These are phyloP conservation scores for Grigorovia humatica DNA, from an alignment of 805 yeast species.

Conservation along the genomic window DNA sequence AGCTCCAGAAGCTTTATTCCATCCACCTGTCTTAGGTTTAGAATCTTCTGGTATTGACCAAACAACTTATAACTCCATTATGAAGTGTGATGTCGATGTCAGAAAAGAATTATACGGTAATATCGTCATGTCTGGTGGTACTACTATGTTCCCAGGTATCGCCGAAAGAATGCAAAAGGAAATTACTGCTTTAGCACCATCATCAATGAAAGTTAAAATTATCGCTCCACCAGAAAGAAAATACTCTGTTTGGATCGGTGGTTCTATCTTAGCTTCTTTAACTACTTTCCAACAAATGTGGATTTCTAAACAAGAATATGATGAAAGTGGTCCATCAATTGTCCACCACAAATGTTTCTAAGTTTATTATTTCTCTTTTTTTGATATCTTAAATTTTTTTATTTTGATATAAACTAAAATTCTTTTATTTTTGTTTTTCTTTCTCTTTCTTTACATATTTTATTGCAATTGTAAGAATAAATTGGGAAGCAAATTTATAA, in stretches of 20 bases:
- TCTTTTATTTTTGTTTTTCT: too few relatives aligned
- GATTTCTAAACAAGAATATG: constrained; percentile 99
- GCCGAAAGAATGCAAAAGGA: constrained; percentile 99
- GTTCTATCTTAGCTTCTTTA: constrained; percentile 96
- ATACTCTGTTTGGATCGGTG: constrained; percentile 99
- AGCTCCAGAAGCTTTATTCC: constrained; percentile 99
- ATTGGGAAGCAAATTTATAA: too few relatives aligned
- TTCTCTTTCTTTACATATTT: too few relatives aligned
- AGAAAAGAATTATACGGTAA: constrained; percentile 98
- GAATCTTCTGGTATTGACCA: constrained; percentile 99
- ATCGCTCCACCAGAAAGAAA: constrained; percentile 99
- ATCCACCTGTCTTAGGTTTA: constrained; percentile 80
- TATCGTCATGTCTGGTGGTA: constrained; percentile 99
- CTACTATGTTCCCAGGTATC: constrained; percentile 99
- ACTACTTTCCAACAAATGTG: constrained; percentile 99
- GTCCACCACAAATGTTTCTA: constrained; percentile 53
- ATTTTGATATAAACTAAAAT: neutral
- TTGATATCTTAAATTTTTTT: neutral
- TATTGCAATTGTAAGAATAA: too few relatives aligned
- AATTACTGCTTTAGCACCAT: constrained; percentile 98
- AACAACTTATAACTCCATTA: constrained; percentile 64
- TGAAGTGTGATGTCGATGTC: constrained; percentile 98
- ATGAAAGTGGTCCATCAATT: constrained; percentile 99
- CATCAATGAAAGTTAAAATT: constrained; percentile 99
- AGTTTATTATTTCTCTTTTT: constrained; percentile 7